Conservation (phyloP, 2,329 filamentous ascomycete genomes). For the Dothistroma septosporum region DNA sequence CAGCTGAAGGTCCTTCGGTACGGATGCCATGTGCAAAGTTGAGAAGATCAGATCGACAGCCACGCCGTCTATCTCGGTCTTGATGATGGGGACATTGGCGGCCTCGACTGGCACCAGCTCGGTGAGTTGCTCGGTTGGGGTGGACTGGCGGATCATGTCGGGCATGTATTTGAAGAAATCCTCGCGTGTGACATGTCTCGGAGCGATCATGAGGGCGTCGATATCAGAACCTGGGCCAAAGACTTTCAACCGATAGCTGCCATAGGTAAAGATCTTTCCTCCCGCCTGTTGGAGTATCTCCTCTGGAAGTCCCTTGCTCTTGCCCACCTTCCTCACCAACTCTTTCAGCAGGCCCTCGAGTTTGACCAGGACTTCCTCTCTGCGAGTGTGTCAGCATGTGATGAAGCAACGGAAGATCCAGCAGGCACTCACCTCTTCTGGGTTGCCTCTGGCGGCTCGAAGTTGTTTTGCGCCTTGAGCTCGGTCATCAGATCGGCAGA, state of each 20-base stretch:
- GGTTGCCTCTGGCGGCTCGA: conserved; percentile 78
- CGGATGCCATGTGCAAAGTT: conserved; percentile 40
- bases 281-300: conserved; percentile 77
- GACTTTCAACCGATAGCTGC: conserved; percentile 90
- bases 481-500: conserved; percentile 79
- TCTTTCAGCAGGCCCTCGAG: conserved; percentile 77
- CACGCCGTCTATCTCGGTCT: conserved; percentile 84
- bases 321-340: conserved; percentile 79
- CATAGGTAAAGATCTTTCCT: conserved; percentile 92
- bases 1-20: conserved; percentile 61
- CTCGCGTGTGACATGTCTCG: conserved; percentile 79
- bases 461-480: conserved; percentile 84
- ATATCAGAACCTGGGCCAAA: conserved; percentile 96
- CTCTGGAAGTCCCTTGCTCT: conserved; percentile 67
- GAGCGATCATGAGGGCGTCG: conserved; percentile 88
- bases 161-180: conserved; percentile 93
- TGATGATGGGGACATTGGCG: conserved; percentile 95
- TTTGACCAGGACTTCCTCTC: conserved; percentile 67
- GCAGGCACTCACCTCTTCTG: conserved; percentile 63
- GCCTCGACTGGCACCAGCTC: conserved; percentile 82
- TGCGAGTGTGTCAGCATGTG: conserved; percentile 36
- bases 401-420: not conserved
- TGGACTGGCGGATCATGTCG: conserved; percentile 70
- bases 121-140: conserved; percentile 72
- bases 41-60: conserved; percentile 83